Conservation (phyloP, 179 eudicot genomes). For the Sideroxylon spinosum region DNA sequence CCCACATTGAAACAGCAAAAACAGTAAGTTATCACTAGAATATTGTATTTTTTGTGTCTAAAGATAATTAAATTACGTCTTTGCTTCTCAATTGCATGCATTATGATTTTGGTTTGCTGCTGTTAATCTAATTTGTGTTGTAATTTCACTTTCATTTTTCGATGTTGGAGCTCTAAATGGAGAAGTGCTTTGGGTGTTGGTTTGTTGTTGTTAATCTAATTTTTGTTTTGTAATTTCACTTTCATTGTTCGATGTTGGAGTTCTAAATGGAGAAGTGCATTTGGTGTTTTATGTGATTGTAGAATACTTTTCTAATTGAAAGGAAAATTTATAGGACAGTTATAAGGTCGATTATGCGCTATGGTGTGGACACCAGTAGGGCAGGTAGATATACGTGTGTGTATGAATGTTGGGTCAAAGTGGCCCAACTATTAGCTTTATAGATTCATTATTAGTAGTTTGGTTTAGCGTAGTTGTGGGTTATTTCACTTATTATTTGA, state of each 20-base stretch:
- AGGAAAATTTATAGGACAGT: too few species aligned
- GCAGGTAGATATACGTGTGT: too few species aligned
- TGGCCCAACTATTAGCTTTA: too few species aligned
- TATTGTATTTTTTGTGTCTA: background rate
- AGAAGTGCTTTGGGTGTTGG: background rate
- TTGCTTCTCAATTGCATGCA: conserved; percentile 6
- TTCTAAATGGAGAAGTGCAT: too few species aligned
- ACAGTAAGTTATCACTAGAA: conserved; percentile 43
- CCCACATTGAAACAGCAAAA: conserved; percentile 47
- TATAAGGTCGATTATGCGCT: too few species aligned
- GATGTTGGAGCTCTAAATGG: background rate
- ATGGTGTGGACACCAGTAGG: too few species aligned
- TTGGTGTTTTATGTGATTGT: background rate
- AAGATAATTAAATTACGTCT: conserved; percentile 1
- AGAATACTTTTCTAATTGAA: too few species aligned
- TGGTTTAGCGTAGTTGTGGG: too few species aligned
- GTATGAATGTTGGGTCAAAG: too few species aligned
- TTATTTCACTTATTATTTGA: too few species aligned
- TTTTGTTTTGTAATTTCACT: background rate
- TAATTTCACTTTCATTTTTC: background rate
- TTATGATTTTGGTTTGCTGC: background rate
- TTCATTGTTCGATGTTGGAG: background rate
- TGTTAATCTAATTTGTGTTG: background rate
- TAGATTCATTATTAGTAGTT: too few species aligned
- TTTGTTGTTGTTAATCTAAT: background rate